Conservation (phyloP, 1,139 yeast genomes). For the Kodamaea fungicola region DNA sequence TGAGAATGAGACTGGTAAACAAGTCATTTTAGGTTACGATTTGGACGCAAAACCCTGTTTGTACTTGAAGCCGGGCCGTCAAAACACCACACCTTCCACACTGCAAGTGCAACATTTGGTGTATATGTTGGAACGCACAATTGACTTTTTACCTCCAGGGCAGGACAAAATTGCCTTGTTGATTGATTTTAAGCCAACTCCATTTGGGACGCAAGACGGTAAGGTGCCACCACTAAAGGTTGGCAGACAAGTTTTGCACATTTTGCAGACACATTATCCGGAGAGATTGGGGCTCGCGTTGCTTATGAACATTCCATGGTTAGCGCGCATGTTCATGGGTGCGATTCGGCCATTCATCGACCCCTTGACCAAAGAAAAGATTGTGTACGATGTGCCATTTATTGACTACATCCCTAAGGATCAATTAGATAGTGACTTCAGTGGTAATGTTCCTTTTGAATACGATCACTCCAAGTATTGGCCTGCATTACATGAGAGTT, state of each 20-base stretch:
- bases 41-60: conserved; percentile 47
- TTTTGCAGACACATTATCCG: conserved; percentile 92
- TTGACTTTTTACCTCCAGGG: conserved; percentile 49
- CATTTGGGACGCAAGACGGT: conserved; percentile 47
- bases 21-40: conserved; percentile 45
- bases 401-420: conserved; percentile 73
- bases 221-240: conserved; percentile 83
- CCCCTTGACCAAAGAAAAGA: conserved; percentile 88
- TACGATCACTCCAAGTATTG: conserved; percentile 80
- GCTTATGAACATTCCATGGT: conserved; percentile 87
- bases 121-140: conserved; percentile 47
- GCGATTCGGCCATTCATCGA: conserved; percentile 92
- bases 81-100: conserved; percentile 42
- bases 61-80: conserved; percentile 48
- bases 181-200: conserved; percentile 44
- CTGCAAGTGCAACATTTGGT: conserved; percentile 49
- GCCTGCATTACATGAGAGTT: conserved; percentile 63
- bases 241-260: conserved; percentile 79
- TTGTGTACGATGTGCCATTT: conserved; percentile 87
- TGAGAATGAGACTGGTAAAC: conserved; percentile 48
- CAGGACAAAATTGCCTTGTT: conserved; percentile 47
- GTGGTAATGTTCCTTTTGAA: conserved; percentile 79
- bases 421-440: conserved; percentile 80
- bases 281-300: conserved; percentile 91
- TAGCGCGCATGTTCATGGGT: conserved; percentile 86